Evolutionary conservation across 2,329 filamentous ascomycete genomes (phyloP), one percentile per base, ranked within the genome.

Genomic region (Talaromyces sp.): DNA sequence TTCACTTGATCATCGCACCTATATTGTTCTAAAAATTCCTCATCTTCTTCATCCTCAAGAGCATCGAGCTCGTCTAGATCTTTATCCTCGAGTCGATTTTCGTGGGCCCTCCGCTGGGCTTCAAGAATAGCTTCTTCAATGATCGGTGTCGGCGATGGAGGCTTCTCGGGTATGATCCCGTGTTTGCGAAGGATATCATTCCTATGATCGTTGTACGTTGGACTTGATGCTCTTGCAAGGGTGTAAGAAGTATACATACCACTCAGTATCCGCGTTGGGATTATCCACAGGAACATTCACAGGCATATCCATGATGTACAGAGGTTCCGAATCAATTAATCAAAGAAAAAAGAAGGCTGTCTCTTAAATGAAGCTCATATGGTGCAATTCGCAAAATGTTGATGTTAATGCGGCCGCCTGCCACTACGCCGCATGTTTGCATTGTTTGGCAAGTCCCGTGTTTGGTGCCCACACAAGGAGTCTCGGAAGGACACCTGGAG

Each of bases 121-220:
- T 96, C 89, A 19, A 88, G 75, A 48, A 99, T 84, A 3, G 94
- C 94, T 79, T 97, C 93, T 76, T 99, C 89, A 67, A 99, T 97
- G 78, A 96, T 87, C 6, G 92, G 91, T 2, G 94, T 97, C 2
- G 94, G 94, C 46, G 93, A 96, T 2, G 92, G 91, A 0, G 93
- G 91, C 72, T 96, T 97, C 73, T 97, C 92, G n/a, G 94, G 94
- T 62, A 99, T 97, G 64, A 99, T 82, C 64, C 91, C 91, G 79
- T 99, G 91, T 74, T 96, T 95, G 66, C 94, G 89, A 59, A 99
- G 86, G 69, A 99, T 99, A 66, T 99, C 94, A 73, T 99, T 99
- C 92, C 92, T 97, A 65, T 9, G 9, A 28, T 39, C 59, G 53
- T 43, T n/a, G 19, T 41, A 59, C 61, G 61, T 59, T 57, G 64